Base-by-base conservation (phyloP, 768 basidiomycete genomes). In the Boletus subcaerulescens region DNA sequence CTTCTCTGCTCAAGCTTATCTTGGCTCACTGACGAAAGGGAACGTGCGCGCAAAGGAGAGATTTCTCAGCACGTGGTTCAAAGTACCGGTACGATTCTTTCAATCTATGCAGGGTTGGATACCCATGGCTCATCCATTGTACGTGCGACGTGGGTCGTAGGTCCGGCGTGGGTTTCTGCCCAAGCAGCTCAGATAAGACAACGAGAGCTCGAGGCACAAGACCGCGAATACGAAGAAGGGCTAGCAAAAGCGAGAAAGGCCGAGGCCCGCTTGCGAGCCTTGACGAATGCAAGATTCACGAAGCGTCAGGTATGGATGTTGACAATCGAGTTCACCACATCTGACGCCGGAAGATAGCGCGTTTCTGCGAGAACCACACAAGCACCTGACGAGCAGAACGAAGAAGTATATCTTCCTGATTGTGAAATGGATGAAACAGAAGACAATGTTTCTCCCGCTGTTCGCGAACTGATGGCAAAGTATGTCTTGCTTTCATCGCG, bases 381-480 rank as follows among this genome's bases (percentile, higher is more conserved):
- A 12, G 63, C 61, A 14, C 39, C 41, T 22, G 76, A 76, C 10
- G 55, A 54, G 6, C 74, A 77, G 13, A 78, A 84, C 14, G 90
- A 93, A n/a, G 80, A 83, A 4, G 62, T 71, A 14, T 96, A 89
- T 67, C 78, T 95, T 13, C 93, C 93, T 0, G 84, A 89, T 2
- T 78, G 77, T 39, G 68, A 45, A 48, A 41, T 45, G 42, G 56
- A 58, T 7, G 68, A 68, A 6, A 72, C 73, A 41, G 72, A 71
- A 55, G 78, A 74, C 71, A 86, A 90, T 60, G 76, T 94, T 6
- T 89, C 89, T 7, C 85, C 88, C 3, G 89, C 83, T 40, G 85
- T 96, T 7, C 80, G 83, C 26, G 90, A 84, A 1, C 74, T 96
- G 12, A 87, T 96, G 86, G 79, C 77, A 47, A 88, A 84, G 94